These are phyloP conservation scores for Perilla frutescens DNA, from an alignment of 257 asterid species.

Conservation along the genomic window DNA sequence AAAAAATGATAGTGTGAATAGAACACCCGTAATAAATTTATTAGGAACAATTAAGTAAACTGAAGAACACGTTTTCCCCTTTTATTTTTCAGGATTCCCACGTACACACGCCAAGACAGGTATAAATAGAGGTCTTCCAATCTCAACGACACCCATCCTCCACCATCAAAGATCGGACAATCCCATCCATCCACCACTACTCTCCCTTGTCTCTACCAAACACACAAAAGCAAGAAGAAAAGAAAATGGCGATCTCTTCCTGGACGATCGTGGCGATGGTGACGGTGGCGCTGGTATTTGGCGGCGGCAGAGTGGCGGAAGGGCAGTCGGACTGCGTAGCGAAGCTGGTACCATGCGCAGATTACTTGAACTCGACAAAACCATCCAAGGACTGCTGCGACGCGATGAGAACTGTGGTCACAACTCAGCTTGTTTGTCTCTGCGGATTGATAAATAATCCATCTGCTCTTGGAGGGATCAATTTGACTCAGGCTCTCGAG, in stretches of 20 bases:
- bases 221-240: no score
- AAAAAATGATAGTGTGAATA: no score
- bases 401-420: constrained; percentile 45
- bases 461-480: constrained; percentile 21
- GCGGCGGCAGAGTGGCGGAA: constrained; percentile 29
- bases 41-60: no score
- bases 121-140: no score
- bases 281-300: constrained; percentile 42
- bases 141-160: no score
- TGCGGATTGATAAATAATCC: constrained; percentile 47
- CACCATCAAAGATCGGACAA: no score
- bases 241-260: constrained; percentile 33
- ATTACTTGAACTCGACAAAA: constrained; percentile 44
- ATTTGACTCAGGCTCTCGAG: constrained; percentile 51
- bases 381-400: constrained; percentile 50
- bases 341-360: constrained; percentile 42
- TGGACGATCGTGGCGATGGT: constrained; percentile 17
- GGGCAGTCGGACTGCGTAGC: constrained; percentile 48
- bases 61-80: no score
- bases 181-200: no score
- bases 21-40: no score
- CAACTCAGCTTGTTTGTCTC: constrained; percentile 52
- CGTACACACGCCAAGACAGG: no score
- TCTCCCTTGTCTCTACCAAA: no score
- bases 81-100: no score